These are phyloP conservation scores for Tolypocladium guangdongense DNA, from an alignment of 2,329 filamentous ascomycete genomes.

Conservation along the genomic window DNA sequence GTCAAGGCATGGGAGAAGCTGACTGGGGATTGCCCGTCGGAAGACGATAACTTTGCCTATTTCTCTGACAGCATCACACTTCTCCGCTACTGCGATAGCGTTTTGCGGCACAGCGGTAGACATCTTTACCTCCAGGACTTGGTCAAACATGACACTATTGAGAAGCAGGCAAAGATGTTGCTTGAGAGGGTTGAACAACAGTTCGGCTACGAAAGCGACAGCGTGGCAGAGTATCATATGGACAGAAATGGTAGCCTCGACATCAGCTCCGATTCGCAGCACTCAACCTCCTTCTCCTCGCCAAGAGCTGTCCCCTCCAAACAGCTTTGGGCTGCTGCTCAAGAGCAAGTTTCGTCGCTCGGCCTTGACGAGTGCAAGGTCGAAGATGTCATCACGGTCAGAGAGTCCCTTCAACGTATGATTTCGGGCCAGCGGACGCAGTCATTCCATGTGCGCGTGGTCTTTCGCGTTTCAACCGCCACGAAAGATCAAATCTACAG, in stretches of 20 bases:
- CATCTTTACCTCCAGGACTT: constrained; percentile 25
- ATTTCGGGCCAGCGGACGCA: constrained; percentile 20
- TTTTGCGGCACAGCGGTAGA: constrained; percentile 14
- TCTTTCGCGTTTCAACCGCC: constrained; percentile 15
- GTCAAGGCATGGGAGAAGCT: constrained; percentile 18
- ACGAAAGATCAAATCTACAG: constrained; percentile 12
- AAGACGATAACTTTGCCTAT: constrained; percentile 14
- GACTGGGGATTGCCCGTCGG: constrained; percentile 13
- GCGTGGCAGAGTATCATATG: too few relatives aligned
- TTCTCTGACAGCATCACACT: constrained; percentile 26
- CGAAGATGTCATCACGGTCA: constrained; percentile 19
- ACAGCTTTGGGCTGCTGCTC: constrained; percentile 4
- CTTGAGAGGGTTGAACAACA: neutral
- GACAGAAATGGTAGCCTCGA: neutral
- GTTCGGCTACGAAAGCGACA: neutral
- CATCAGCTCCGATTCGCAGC: neutral
- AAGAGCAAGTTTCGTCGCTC: constrained; percentile 1
- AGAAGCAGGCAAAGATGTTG: constrained; percentile 19
- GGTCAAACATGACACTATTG: constrained; percentile 16
- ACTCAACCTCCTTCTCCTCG: neutral
- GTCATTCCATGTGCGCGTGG: constrained; percentile 22
- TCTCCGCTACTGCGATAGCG: constrained; percentile 24
- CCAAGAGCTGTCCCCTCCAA: neutral
- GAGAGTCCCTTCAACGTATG: constrained; percentile 17
- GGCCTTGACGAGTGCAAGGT: constrained; percentile 12